phyloP scores from a whole-genome alignment of 2,329 filamentous ascomycete species.

The Exophiala mesophila region DNA sequence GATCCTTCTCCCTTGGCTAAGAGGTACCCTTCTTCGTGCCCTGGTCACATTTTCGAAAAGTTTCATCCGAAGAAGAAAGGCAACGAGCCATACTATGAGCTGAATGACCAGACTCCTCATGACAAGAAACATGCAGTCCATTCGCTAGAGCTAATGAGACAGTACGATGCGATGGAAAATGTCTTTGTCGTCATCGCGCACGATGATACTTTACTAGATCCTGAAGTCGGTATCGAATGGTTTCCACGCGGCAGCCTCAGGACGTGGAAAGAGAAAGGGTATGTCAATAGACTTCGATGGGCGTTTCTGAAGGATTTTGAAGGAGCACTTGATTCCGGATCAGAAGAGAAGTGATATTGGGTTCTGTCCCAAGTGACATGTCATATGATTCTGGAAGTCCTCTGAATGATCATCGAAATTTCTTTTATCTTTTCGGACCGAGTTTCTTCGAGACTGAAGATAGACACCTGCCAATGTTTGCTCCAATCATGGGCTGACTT shows the following conservation, averaged over 20 bases:
- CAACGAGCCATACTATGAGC: slow-evolving; percentile 18
- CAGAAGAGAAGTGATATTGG: too few relatives aligned
- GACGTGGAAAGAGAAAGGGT: slow-evolving; percentile 11
- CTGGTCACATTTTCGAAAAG: slow-evolving; percentile 26
- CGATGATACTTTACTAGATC: slow-evolving; percentile 27
- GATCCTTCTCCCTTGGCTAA: slow-evolving; percentile 6
- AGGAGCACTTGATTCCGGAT: slow-evolving; percentile 6
- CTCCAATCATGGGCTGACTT: too few relatives aligned
- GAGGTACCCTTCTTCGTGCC: slow-evolving; percentile 19
- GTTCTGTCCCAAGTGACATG: too few relatives aligned
- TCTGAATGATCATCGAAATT: too few relatives aligned
- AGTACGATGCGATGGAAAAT: slow-evolving; percentile 28
- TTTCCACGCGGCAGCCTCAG: slow-evolving; percentile 11
- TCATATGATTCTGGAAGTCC: too few relatives aligned
- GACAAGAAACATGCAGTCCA: slow-evolving; percentile 24
- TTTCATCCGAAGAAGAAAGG: slow-evolving; percentile 25
- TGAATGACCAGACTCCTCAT: slow-evolving; percentile 24
- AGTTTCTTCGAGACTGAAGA: too few relatives aligned
- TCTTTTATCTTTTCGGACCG: neutral
- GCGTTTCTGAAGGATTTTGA: slow-evolving; percentile 13
- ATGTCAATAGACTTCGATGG: slow-evolving; percentile 9
- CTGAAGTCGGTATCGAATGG: slow-evolving; percentile 22
- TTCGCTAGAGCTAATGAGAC: slow-evolving; percentile 24
- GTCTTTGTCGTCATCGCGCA: slow-evolving; percentile 31
- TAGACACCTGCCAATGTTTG: too few relatives aligned